Evolutionary conservation across 805 yeast species (phyloP), one percentile per base, ranked within the genome.

Genomic region (Metschnikowia bowlesiae): DNA sequence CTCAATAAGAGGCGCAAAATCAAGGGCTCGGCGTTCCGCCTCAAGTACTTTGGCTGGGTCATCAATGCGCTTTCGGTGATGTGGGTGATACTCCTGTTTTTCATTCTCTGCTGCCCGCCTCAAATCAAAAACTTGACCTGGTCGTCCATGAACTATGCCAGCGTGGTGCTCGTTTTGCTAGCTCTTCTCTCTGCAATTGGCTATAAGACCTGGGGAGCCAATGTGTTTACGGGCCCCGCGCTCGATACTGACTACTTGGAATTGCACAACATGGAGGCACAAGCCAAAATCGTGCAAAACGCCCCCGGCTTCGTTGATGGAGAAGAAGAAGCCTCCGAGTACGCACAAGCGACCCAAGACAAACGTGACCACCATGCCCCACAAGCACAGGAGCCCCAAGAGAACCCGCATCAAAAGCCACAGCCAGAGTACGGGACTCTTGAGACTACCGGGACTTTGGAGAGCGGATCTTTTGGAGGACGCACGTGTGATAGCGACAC

Each of bases 51-150:
- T 43, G 92, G 92, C 1, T 86, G 87, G 77, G 49, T 81, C 2
- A 67, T 85, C 38, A 87, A 87, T 58, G 62, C 75, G 0, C 59
- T 82, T 1, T 80, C 89, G 30, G 75, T 84, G 6, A 47, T 74
- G 9, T 86, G 90, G 86, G 74, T 85, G 13, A 36, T 76, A 3
- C 62, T 84, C 35, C 80, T 87, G 32, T 74, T 80, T 53, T 64
- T 84, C 44, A 73, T 86, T 0, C 71, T 87, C n/a, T 84, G 89
- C 55, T 69, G 84, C 63, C 92, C 92, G 0, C 85, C 89, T 0
- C 81, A 81, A 44, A 70, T 85, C 46, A 69, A 66, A 53, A 53
- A 65, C 44, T 51, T 73, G 31, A 58, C 71, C 43, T 67, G 75
- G 71, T 42, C 50, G 39, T 55, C 62, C 39, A 81, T 82, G 85